Conservation (phyloP, 371 early-diverging fungal species). For the Rhizopus delemar region DNA sequence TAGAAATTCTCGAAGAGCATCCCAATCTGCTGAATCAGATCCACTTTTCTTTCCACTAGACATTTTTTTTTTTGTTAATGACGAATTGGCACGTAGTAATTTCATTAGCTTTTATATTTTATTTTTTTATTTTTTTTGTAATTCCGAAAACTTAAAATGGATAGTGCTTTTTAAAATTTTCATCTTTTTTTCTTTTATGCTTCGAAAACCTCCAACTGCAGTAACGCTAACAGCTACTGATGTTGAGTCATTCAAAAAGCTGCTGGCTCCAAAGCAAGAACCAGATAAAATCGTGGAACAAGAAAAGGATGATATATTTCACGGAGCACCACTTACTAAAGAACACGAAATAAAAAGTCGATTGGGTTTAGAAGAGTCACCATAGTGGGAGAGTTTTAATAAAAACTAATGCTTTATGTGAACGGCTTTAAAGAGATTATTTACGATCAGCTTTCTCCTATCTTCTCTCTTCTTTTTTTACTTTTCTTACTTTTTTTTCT, state of each 20-base stretch:
- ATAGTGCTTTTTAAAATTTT: background rate
- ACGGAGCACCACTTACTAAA: background rate
- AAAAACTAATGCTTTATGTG: background rate
- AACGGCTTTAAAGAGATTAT: constrained; percentile 1
- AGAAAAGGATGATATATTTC: constrained; percentile 11
- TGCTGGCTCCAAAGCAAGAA: constrained; percentile 7
- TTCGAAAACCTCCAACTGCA: constrained; percentile 16
- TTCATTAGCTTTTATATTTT: background rate
- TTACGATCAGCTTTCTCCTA: background rate
- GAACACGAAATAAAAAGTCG: background rate
- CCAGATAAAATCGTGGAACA: background rate
- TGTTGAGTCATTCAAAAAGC: constrained; percentile 15
- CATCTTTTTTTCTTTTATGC: constrained; percentile 12
- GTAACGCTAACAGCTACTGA: constrained; percentile 13
- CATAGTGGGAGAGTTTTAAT: constrained; percentile 11
- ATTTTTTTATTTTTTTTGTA: no score
- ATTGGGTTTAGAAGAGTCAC: constrained; percentile 6
- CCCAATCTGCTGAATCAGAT: constrained; percentile 36
- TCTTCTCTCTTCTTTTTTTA: constrained; percentile 1
- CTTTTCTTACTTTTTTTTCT: constrained; percentile 4
- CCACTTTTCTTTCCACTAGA: background rate
- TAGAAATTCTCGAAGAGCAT: constrained; percentile 53
- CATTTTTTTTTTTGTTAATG: background rate
- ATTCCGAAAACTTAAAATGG: no score
- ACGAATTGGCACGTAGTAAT: background rate